Evolutionary conservation across 331 rosid genomes (phyloP), one percentile per base, ranked within the genome.

Genomic region (Acacia pycnantha): DNA sequence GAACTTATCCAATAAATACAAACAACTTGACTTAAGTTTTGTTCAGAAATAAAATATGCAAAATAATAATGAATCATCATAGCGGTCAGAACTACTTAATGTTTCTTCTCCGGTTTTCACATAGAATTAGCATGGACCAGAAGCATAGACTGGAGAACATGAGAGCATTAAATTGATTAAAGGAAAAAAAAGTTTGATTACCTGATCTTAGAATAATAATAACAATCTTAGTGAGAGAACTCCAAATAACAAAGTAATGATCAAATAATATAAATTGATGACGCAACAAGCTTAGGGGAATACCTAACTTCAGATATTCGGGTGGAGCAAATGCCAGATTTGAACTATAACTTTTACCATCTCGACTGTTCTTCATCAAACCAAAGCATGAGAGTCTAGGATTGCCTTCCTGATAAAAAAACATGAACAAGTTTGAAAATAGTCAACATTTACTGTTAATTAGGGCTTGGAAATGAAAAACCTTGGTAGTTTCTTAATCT

Each of bases 351-450:
- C 97, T 93, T 86, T 92, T 96, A 74, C 98, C 99, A 84, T 96
- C 98, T 82, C 94, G 82, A 80, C 98, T 92, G 82, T 96, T 95
- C 87, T 95, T 95, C 99, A 93, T 95, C 93, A 95, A 86, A 75
- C 99, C 99, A 12, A 93, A 95, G 90, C 99, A 93, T 56, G 98
- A 95, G 82, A 95, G 97, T 85, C 94, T 89, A 68, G 98, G 98
- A 90, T 95, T 93, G 69, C 85, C 92, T 71, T 93, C 97, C 99
- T 95, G 87, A 8, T 48, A 4, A 15, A 37, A 85, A 27, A 44
- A 76, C 11, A 82, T 40, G 35, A 27, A 51, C 31, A 40, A 73
- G 22, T 41, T 78, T 56, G 69, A 75, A 64, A 37, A 51, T 29
- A 40, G 59, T 78, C 79, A 83, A 24, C 9, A 40, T 27, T 74